Evolutionary conservation across 139 green algal species (phyloP), one percentile per base, ranked within the genome.

Genomic region (Desmodesmus armatus): DNA sequence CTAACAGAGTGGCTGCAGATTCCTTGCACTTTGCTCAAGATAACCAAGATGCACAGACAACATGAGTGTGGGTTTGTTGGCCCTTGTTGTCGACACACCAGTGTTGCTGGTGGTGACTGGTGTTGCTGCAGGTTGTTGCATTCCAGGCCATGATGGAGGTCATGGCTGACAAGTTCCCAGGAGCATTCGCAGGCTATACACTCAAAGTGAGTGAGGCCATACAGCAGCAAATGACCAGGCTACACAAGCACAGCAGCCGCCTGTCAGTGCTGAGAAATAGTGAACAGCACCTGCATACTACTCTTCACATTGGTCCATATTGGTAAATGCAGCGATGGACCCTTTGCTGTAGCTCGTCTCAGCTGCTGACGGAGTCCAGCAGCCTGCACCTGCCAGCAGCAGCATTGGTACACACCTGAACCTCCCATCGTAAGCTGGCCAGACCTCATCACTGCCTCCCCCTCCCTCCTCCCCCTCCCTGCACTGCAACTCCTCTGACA

Each of bases 61-160:
- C 6, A 17, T 75, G 47, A 0, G 4, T 39, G 17, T n/a, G 19
- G 33, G 65, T 29, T 9, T n/a, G n/a, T n/a, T n/a, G n/a, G n/a
- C n/a, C n/a, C n/a, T n/a, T n/a, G n/a, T n/a, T n/a, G n/a, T n/a
- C n/a, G n/a, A n/a, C n/a, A n/a, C n/a, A n/a, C n/a, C n/a, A n/a
- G n/a, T n/a, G n/a, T n/a, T n/a, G n/a, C n/a, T n/a, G n/a, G n/a
- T n/a, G n/a, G n/a, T n/a, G n/a, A n/a, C 41, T 60, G 76, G 35
- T 49, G 25, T 29, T 55, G 74, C 29, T 47, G 60, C 62, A 84
- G 71, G 74, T 93, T 23, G 95, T 97, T n/a, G 95, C 93, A 6
- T 96, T 98, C 84, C 95, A 98, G 87, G 97, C 97, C 0, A 97
- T 95, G 87, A 95, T 99, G 93, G 94, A 98, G 84, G 87, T 94